Evolutionary conservation across 2,329 filamentous ascomycete species (phyloP), one percentile per base, ranked within the genome.

Genomic region (Beauveria brongniartii): DNA sequence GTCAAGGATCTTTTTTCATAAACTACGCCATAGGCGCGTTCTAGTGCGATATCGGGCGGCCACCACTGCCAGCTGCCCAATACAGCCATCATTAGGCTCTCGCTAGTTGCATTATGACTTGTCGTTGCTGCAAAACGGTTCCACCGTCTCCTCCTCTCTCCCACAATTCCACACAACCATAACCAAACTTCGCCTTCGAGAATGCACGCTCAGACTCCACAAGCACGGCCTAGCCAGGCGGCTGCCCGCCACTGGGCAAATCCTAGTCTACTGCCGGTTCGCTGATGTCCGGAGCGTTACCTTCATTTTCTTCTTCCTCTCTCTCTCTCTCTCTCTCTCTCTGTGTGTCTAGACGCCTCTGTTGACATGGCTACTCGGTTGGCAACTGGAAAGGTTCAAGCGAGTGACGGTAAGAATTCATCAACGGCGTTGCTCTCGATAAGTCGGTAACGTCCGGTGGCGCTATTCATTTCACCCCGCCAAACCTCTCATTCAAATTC

Each of bases 1-100:
- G 22, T 3, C 9, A 47, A 37, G 12, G 3, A 24, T 22, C 34
- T 10, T 22, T 47, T 10, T 26, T 12, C 48, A 51, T 14, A n/a
- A 22, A 44, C 7, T 37, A 16, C 34, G 34, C 34, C 34, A 37
- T 37, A 10, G 40, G 28, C 54, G 54, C 43, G 26, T n/a, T 28
- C 41, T 22, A n/a, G 37, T 59, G 58, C 58, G 58, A 48, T 61
- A 61, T 61, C 58, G 58, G 58, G 37, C 47, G 34, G 24, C 56
- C 3, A 20, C 37, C 24, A 22, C 22, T 10, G 10, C n/a, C n/a
- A 43, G 34, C 37, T 41, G 47, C 55, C 47, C 34, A 51, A 50
- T 34, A 24, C 37, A 47, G 34, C 34, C 50, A 34, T 37, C 37
- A 16, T 41, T 58, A 28, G 46, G 34, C 47, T 51, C 47, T 58